phyloP scores from a whole-genome alignment of 2,329 filamentous ascomycete genomes.

The Metarhizium humberi region DNA sequence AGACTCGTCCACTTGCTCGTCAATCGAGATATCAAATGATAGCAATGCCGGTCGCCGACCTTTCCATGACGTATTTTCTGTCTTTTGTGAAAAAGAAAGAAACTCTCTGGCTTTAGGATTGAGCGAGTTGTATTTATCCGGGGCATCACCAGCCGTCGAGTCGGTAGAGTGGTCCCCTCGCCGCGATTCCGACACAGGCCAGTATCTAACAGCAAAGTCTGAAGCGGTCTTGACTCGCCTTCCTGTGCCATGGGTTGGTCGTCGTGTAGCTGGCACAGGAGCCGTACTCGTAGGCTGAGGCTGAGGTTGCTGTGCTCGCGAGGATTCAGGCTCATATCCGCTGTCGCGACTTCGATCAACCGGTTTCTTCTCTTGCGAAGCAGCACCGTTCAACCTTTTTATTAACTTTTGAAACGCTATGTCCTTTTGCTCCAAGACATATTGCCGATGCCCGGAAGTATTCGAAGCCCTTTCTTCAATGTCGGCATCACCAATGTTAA shows the following conservation, averaged over 20 bases:
- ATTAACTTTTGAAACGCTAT: conserved; percentile 19
- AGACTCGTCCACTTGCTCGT: background rate
- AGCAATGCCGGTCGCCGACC: background rate
- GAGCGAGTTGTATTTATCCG: conserved; percentile 3
- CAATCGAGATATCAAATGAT: background rate
- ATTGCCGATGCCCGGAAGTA: background rate
- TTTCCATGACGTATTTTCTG: background rate
- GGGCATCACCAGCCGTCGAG: background rate
- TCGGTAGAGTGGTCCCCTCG: background rate
- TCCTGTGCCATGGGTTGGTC: conserved; percentile 1
- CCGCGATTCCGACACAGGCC: background rate
- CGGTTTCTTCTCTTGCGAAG: background rate
- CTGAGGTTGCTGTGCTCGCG: background rate
- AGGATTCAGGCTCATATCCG: background rate
- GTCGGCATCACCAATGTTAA: conserved; percentile 3
- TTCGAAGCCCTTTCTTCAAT: background rate
- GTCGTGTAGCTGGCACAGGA: background rate
- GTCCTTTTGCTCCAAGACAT: conserved; percentile 1
- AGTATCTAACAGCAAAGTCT: conserved; percentile 6
- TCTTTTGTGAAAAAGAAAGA: conserved; percentile 4
- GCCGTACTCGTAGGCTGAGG: background rate
- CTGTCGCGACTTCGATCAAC: conserved; percentile 1
- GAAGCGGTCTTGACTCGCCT: conserved; percentile 9
- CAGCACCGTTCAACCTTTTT: conserved; percentile 14
- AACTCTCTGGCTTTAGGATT: conserved; percentile 13